Base-by-base conservation (phyloP, 2,329 filamentous ascomycete species). In the Neonectria magnoliae region DNA sequence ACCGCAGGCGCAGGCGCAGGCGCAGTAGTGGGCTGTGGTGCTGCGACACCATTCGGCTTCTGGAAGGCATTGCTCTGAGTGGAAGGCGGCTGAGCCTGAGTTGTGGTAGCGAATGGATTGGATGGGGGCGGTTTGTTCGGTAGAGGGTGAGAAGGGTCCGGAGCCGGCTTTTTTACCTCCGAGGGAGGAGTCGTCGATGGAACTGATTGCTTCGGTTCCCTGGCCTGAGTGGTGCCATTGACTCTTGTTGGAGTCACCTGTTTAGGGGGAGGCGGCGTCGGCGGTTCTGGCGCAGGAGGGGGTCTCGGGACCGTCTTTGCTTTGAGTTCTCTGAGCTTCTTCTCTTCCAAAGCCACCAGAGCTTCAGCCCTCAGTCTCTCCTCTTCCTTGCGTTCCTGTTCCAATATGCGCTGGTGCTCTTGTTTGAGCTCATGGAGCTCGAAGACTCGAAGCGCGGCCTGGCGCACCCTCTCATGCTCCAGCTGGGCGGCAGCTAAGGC, bases 401-500 rank as follows among this genome's bases (percentile, higher is more conserved):
- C 79, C 27, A 79, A 58, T 50, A 86, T 80, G 13, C 80, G 77
- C 38, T 78, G 74, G 64, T 82, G 78, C 66, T 85, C 80, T 66
- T 83, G 78, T 56, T 83, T 76, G 16, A 84, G 71, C 63, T 83
- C 79, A 62, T 87, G 80, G 44, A 85, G 76, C 63, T 84, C 78
- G 60, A 81, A 84, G 7, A 83, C 83, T 16, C 81, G 79, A 38
- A 86, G 76, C 8, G 86, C 86, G 31, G 79, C 78, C 58, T 84
- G 79, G 29, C 85, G 84, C 11, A 95, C 85, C 29, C 87, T 84
- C 41, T 91, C 87, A 76, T 94, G 92, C 73, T 91, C 87, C 14
- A 83, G 83, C 53, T 88, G 87, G 4, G 90, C 90, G 51, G 86
- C 85, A 50, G 86, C 87, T 16, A 95, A 84, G 14, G 91, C 90